phyloP scores from a whole-genome alignment of 352 stramenopile genomes.

The Aphanomyces cochlioides region DNA sequence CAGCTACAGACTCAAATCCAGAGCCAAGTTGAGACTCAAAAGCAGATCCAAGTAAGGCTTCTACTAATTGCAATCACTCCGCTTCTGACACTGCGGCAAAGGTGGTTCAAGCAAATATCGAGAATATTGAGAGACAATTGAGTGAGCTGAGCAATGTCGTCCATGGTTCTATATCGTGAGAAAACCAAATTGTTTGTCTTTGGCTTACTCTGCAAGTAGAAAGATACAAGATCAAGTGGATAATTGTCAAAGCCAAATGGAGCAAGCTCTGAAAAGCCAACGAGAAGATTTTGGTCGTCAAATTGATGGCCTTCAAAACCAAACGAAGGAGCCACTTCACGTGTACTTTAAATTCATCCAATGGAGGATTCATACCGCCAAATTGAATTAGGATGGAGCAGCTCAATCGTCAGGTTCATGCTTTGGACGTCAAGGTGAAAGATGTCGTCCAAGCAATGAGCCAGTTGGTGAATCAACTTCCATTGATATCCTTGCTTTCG shows the following conservation, averaged over 20 bases:
- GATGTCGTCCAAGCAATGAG: conserved; percentile 18
- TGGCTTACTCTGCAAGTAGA: not conserved
- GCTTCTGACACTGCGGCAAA: no score
- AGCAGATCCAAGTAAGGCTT: no score
- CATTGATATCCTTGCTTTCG: not conserved
- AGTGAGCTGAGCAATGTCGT: conserved; percentile 7
- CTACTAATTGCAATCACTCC: no score
- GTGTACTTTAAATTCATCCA: no score
- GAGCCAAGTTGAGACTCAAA: no score
- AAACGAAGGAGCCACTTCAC: no score
- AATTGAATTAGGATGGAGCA: no score
- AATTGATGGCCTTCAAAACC: no score
- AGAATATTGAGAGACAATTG: conserved; percentile 3
- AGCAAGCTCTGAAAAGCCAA: not conserved
- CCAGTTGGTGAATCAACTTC: conserved; percentile 4
- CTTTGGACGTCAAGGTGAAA: not conserved
- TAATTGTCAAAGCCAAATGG: conserved; percentile 6
- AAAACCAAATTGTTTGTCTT: not conserved
- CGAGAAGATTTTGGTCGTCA: not conserved
- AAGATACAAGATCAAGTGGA: not conserved
- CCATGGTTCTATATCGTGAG: conserved; percentile 10
- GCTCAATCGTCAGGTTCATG: no score
- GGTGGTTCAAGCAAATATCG: not conserved
- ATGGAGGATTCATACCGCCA: no score
- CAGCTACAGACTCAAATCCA: no score